Evolutionary conservation across 768 basidiomycete species (phyloP).

Genomic region (Pulveroboletus sp.): DNA sequence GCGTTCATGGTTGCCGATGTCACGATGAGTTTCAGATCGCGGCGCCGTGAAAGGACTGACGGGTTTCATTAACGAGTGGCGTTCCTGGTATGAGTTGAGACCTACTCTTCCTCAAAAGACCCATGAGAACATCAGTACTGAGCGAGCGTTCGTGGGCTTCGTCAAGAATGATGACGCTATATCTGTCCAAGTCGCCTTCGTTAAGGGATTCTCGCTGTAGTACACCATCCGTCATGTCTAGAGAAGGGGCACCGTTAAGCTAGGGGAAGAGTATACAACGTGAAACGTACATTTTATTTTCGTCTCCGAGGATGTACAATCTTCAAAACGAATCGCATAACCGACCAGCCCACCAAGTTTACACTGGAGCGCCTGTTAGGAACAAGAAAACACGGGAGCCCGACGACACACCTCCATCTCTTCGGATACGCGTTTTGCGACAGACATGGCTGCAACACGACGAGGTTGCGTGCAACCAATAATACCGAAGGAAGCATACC

Average conservation of each 20-base stretch:
- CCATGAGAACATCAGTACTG: conserved; percentile 98
- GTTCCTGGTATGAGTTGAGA: too few relatives aligned
- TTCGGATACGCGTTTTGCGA: conserved; percentile 99
- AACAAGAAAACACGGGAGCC: not conserved
- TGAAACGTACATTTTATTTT: conserved; percentile 86
- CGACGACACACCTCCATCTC: conserved; percentile 83
- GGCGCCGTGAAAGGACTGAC: conserved; percentile 79
- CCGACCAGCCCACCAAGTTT: conserved; percentile 89
- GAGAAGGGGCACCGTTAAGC: not conserved
- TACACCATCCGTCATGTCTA: conserved; percentile 99
- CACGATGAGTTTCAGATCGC: conserved; percentile 94
- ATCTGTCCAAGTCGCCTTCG: conserved; percentile 96
- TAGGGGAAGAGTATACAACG: not conserved
- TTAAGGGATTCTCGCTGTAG: conserved; percentile 96
- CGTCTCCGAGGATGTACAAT: conserved; percentile 90
- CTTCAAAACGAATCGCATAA: conserved; percentile 98
- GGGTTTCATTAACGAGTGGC: too few relatives aligned
- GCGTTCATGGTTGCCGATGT: conserved; percentile 99
- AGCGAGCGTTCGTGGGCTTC: conserved; percentile 98
- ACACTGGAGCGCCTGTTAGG: conserved; percentile 45
- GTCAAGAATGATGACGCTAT: conserved; percentile 96
- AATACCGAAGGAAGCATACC: conserved; percentile 84
- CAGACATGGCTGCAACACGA: conserved; percentile 99
- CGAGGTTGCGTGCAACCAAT: conserved; percentile 98
- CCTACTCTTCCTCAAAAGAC: conserved; percentile 87